These are phyloP conservation scores for Chlamydomonas asymmetrica DNA, from an alignment of 139 green algal species.

Conservation along the genomic window DNA sequence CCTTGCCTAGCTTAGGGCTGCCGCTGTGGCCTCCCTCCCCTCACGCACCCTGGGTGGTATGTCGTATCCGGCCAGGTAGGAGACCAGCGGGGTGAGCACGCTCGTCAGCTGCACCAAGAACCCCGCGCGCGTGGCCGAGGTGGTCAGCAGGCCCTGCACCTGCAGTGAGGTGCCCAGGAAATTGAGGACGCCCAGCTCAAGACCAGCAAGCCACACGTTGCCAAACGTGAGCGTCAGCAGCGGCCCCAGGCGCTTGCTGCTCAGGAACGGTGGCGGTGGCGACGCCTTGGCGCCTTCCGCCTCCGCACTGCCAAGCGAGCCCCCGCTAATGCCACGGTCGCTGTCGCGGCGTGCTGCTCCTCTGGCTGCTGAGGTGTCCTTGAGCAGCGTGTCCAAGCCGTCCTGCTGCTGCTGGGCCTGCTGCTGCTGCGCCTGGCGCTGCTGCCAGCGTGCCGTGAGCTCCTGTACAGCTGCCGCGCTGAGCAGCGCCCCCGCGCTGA, in stretches of 20 bases:
- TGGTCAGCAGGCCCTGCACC: conserved; percentile 40
- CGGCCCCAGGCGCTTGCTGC: background rate
- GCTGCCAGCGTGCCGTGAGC: background rate
- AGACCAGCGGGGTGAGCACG: conserved; percentile 50
- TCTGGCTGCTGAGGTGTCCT: background rate
- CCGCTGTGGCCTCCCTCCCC: too few species aligned
- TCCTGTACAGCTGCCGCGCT: background rate
- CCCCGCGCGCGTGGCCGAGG: conserved; percentile 47
- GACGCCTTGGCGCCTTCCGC: too few species aligned
- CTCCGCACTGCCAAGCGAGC: background rate
- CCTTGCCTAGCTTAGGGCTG: too few species aligned
- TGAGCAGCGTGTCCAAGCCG: too few species aligned
- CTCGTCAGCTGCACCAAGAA: conserved; percentile 61
- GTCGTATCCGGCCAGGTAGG: conserved; percentile 40
- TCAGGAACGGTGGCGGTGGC: too few species aligned
- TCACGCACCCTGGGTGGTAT: too few species aligned
- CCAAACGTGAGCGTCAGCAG: conserved; percentile 19
- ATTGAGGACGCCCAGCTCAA: conserved; percentile 48
- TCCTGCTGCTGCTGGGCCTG: background rate
- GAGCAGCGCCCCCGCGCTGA: conserved; percentile 26
- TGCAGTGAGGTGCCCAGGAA: conserved; percentile 51
- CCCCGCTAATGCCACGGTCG: too few species aligned
- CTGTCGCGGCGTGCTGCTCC: background rate
- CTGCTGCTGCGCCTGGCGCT: background rate
- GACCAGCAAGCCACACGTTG: conserved; percentile 14